Evolutionary conservation across 2,329 filamentous ascomycete genomes (phyloP), one percentile per base, ranked within the genome.

Genomic region (Botryotinia convoluta): DNA sequence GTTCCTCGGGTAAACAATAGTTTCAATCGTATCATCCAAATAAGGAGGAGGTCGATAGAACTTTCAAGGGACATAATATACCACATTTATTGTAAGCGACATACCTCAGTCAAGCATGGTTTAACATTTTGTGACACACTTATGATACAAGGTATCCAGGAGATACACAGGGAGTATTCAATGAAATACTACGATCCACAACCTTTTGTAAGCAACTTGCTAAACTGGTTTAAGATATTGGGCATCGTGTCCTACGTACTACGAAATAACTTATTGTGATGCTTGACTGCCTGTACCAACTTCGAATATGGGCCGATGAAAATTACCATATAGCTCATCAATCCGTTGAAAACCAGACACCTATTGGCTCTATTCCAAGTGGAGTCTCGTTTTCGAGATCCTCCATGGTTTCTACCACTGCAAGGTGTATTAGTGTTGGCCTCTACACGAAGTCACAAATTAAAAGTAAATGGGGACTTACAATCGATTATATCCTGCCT

Each of bases 321-420:
- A 14, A 26, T 3, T 26, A 39, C 20, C 18, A 26, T 22, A 37
- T 35, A 45, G 29, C 35, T 45, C 45, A 61, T 72, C 32, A 72
- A 69, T 72, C 71, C 51, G n/a, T 45, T 32, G 62, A 72, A 12
- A 48, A 59, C 51, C 48, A 72, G 26, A 72, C 62, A 45, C 71
- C 71, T 42, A 68, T 69, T 29, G 71, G 71, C 12, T 72, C 62
- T 35, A 80, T 71, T 22, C 76, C 77, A 42, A 79, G 42, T 20
- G 79, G 78, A 44, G 76, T 74, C 44, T 80, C 79, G 54, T 74
- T 72, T 60, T 81, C 80, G 4, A 72, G 72, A 37, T 79, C 77
- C 61, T 79, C 78, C 37, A 81, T 57, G 35, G 79, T 74, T 37
- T 80, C 78, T 35, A 74, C 67, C 45, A 81, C 71, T 72, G 35